Percentiles rank a stretch among this genome's conserved stretches.
phyloP scores from a whole-genome alignment of 805 yeast genomes.

The Candida odintsovae region DNA sequence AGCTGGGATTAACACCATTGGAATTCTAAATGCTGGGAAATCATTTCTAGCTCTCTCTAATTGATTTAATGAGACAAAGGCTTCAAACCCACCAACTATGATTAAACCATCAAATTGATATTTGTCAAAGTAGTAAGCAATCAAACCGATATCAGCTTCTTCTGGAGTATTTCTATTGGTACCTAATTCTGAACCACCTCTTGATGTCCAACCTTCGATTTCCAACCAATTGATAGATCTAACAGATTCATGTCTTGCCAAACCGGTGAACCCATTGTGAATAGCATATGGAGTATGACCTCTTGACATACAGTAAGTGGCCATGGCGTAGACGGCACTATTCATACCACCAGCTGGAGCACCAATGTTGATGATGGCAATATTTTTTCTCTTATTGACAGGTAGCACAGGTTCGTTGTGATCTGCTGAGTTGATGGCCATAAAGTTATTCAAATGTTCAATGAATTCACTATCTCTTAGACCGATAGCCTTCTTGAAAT shows the following conservation, averaged over 20 bases:
- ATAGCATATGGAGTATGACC: constrained; percentile 72
- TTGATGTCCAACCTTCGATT: constrained; percentile 65
- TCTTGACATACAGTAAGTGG: constrained; percentile 66
- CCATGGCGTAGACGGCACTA: constrained; percentile 71
- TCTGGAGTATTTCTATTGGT: constrained; percentile 69
- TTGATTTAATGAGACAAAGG: constrained; percentile 64
- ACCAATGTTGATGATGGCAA: constrained; percentile 72
- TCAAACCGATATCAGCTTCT: constrained; percentile 59
- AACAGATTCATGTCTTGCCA: constrained; percentile 57
- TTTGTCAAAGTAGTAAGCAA: constrained; percentile 69
- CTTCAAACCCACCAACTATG: constrained; percentile 79
- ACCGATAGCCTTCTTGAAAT: constrained; percentile 64
- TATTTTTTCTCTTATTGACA: constrained; percentile 45
- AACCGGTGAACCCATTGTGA: constrained; percentile 69
- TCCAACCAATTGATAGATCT: constrained; percentile 60
- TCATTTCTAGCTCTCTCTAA: constrained; percentile 51
- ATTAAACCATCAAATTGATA: constrained; percentile 65
- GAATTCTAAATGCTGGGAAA: constrained; percentile 70
- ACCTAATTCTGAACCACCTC: constrained; percentile 80
- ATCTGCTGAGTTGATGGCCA: constrained; percentile 63
- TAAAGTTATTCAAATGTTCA: constrained; percentile 57
- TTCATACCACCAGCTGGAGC: constrained; percentile 80
- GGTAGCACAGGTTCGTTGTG: constrained; percentile 59
- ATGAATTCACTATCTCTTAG: constrained; percentile 67
- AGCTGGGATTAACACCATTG: constrained; percentile 74